Conservation (phyloP, 2,329 filamentous ascomycete genomes). For the Didymella sp. region DNA sequence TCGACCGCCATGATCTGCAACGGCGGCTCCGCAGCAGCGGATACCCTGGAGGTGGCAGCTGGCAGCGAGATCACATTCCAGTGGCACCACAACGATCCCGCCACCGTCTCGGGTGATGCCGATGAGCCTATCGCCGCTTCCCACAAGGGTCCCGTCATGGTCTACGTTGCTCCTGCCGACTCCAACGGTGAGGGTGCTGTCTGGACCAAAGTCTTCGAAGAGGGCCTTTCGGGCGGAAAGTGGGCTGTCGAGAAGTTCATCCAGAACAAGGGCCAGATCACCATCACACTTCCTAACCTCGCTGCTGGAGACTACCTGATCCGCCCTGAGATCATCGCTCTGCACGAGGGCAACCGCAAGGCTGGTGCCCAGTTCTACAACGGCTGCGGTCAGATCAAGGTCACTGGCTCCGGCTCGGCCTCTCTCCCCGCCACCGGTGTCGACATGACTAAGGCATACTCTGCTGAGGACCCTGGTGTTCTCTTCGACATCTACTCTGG, state of each 20-base stretch:
- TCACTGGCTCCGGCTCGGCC: constrained; percentile 39
- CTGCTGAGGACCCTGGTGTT: constrained; percentile 50
- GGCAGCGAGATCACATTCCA: constrained; percentile 57
- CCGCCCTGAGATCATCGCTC: constrained; percentile 54
- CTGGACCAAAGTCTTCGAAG: constrained; percentile 57
- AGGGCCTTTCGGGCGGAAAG: constrained; percentile 41
- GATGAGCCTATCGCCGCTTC: constrained; percentile 62
- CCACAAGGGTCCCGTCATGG: constrained; percentile 61
- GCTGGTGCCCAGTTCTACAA: constrained; percentile 55
- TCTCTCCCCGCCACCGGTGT: constrained; percentile 46
- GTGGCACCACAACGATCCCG: constrained; percentile 59
- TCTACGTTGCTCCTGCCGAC: constrained; percentile 56
- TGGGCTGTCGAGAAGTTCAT: constrained; percentile 53
- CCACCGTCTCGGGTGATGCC: constrained; percentile 26
- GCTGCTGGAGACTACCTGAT: constrained; percentile 51
- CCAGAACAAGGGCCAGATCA: constrained; percentile 49
- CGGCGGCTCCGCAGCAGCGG: constrained; percentile 39
- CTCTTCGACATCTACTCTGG: constrained; percentile 51
- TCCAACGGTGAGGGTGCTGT: constrained; percentile 57
- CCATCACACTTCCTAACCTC: constrained; percentile 49
- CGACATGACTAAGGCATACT: constrained; percentile 56
- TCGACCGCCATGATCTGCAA: constrained; percentile 48
- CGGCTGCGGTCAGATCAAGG: constrained; percentile 52
- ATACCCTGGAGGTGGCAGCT: constrained; percentile 55
- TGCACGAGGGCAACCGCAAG: constrained; percentile 48